These are phyloP conservation scores for Nicotiana attenuata DNA, from an alignment of 257 asterid species.

Conservation along the genomic window DNA sequence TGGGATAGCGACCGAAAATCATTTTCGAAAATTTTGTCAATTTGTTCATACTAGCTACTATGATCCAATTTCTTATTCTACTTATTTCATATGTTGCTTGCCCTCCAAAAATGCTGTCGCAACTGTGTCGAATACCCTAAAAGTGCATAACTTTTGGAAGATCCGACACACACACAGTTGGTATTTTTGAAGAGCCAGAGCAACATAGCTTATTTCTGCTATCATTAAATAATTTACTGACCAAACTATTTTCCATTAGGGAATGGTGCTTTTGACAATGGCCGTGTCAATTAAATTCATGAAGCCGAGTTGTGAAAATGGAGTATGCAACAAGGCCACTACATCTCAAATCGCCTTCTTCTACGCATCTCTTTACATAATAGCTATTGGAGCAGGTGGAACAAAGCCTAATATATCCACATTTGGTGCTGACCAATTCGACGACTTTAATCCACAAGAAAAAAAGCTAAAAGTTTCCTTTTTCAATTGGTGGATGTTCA, in stretches of 20 bases:
- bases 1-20: background rate
- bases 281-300: conserved; percentile 59
- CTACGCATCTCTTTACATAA: conserved; percentile 70
- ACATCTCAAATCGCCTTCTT: conserved; percentile 52
- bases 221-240: background rate
- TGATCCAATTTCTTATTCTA: background rate
- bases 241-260: conserved; percentile 29
- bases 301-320: conserved; percentile 58
- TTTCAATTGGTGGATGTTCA: conserved; percentile 97
- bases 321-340: conserved; percentile 66
- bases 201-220: background rate
- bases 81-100: too few relatives aligned
- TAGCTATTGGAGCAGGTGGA: conserved; percentile 87
- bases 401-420: conserved; percentile 91
- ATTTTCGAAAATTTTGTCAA: background rate
- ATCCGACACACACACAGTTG: too few relatives aligned
- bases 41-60: background rate
- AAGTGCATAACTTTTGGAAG: too few relatives aligned
- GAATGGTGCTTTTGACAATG: conserved; percentile 72
- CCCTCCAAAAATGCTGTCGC: too few relatives aligned
- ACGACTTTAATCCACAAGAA: conserved; percentile 59
- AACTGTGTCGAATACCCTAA: too few relatives aligned
- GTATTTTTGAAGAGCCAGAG: too few relatives aligned
- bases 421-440: conserved; percentile 89
- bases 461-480: conserved; percentile 66